Base-by-base conservation (phyloP, 768 basidiomycete species). In the Coprinopsis strossmayeri region DNA sequence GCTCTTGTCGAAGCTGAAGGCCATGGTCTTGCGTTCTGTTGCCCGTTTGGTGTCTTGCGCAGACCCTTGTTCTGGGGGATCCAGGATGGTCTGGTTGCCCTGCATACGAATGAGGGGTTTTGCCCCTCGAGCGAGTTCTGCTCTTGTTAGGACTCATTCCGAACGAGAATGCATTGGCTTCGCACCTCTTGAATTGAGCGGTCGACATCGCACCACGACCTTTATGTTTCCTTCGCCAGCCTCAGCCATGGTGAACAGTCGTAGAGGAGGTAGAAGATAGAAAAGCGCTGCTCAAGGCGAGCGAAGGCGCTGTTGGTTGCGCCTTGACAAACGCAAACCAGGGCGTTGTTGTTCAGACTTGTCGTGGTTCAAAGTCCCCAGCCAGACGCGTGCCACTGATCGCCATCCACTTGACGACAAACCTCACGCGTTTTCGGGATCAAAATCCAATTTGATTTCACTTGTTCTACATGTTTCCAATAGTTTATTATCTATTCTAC, bases 1-100 rank as follows among this genome's bases (percentile, higher is more conserved):
- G 47, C 87, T 89, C 76, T 94, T 95, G 77, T 98, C 95, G 57
- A 97, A 98, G 53, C 87, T 86, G 67, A 98, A 98, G 0, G 78
- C 66, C 81, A 93, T 87, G 4, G 84, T 78, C 71, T 88, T 95
- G 57, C 90, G 82, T 66, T 96, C 94, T 5, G 87, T 84, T 15
- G 91, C 88, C 59, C 90, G 87, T 59, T 88, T 89, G 17, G 78
- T 64, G 60, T 82, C 78, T 61, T 81, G 82, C 34, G 70, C 56
- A 3, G 84, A 82, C 34, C 86, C 87, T 12, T 64, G 15, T 59
- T 94, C 91, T 25, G 94, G 94, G 15, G 94, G 92, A 65, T 94
- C 88, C 51, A 97, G 69, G 62, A 91, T 79, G 1, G 94, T 97
- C 66, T 91, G 86, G 70, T 91, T 92, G 32, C 91, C 93, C 56